These are phyloP conservation scores for Monosporascus sp. DNA, from an alignment of 2,329 filamentous ascomycete species.

Conservation along the genomic window DNA sequence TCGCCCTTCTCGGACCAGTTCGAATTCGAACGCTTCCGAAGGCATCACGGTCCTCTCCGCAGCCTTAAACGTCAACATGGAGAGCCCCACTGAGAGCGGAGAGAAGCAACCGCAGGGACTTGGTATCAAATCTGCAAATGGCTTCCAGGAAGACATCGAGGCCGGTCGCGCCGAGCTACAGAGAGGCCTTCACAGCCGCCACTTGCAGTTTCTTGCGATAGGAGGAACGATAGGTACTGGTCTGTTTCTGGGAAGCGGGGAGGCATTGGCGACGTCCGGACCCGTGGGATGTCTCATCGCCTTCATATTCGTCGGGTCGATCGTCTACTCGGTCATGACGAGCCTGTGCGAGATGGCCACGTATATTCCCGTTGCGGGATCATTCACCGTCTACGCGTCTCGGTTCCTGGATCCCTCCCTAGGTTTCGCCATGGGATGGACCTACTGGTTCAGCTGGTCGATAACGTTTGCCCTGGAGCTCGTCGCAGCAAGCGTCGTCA, in stretches of 20 bases:
- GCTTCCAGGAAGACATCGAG: slow-evolving; percentile 21
- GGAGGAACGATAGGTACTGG: slow-evolving; percentile 67
- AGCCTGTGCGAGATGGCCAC: slow-evolving; percentile 69
- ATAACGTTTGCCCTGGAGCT: slow-evolving; percentile 71
- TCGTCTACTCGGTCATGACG: slow-evolving; percentile 73
- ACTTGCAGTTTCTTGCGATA: slow-evolving; percentile 33
- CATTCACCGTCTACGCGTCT: slow-evolving; percentile 71
- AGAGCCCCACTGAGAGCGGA: no score
- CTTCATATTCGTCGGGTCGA: slow-evolving; percentile 64
- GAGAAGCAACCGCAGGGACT: no score
- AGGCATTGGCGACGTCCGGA: slow-evolving; percentile 57
- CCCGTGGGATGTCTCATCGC: slow-evolving; percentile 64
- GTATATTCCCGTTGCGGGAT: slow-evolving; percentile 70
- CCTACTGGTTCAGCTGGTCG: slow-evolving; percentile 75
- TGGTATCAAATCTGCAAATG: background rate
- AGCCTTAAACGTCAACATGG: no score
- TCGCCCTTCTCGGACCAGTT: no score
- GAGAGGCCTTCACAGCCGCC: slow-evolving; percentile 26
- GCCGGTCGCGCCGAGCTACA: slow-evolving; percentile 26
- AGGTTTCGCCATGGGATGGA: slow-evolving; percentile 76
- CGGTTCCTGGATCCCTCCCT: slow-evolving; percentile 66
- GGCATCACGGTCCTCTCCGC: no score
- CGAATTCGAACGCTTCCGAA: no score
- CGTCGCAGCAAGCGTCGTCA: slow-evolving; percentile 67
- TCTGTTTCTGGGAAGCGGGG: slow-evolving; percentile 65